Evolutionary conservation across 2,329 filamentous ascomycete species (phyloP).

Genomic region (Fusarium chuoi): DNA sequence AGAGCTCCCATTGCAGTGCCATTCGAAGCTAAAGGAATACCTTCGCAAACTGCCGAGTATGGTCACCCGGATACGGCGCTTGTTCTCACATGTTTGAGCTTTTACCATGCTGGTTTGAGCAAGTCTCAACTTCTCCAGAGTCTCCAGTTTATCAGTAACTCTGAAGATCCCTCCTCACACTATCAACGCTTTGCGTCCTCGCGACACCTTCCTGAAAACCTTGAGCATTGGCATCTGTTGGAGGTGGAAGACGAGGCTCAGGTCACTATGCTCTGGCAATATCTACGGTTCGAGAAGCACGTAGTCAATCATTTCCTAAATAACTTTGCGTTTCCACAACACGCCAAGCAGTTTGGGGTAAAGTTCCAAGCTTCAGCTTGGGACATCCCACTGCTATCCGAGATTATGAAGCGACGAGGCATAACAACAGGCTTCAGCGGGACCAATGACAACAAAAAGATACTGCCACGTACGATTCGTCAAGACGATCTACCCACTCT

Average conservation of each 20-base stretch:
- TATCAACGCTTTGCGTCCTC: constrained; percentile 62
- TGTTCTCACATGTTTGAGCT: constrained; percentile 70
- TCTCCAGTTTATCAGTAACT: constrained; percentile 62
- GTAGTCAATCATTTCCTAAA: constrained; percentile 62
- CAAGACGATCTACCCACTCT: constrained; percentile 69
- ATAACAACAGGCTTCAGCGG: constrained; percentile 76
- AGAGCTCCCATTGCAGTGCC: constrained; percentile 73
- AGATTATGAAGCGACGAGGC: not conserved
- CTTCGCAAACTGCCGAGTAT: constrained; percentile 71
- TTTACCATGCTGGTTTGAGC: constrained; percentile 71
- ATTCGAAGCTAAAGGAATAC: constrained; percentile 72
- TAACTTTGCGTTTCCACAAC: constrained; percentile 70
- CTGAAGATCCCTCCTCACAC: constrained; percentile 65
- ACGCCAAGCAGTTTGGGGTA: constrained; percentile 71
- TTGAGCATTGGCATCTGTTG: constrained; percentile 65
- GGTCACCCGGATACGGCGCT: constrained; percentile 75
- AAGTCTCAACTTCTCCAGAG: constrained; percentile 59
- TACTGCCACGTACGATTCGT: constrained; percentile 69
- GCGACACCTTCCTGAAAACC: constrained; percentile 55
- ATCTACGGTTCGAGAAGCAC: constrained; percentile 56
- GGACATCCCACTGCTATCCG: constrained; percentile 66
- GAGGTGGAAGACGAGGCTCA: constrained; percentile 68
- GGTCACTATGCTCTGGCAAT: constrained; percentile 59
- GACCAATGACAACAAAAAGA: constrained; percentile 71
- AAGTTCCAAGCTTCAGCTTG: constrained; percentile 75